Conservation (phyloP, 2,329 filamentous ascomycete species). For the Pseudonectria buxi region DNA sequence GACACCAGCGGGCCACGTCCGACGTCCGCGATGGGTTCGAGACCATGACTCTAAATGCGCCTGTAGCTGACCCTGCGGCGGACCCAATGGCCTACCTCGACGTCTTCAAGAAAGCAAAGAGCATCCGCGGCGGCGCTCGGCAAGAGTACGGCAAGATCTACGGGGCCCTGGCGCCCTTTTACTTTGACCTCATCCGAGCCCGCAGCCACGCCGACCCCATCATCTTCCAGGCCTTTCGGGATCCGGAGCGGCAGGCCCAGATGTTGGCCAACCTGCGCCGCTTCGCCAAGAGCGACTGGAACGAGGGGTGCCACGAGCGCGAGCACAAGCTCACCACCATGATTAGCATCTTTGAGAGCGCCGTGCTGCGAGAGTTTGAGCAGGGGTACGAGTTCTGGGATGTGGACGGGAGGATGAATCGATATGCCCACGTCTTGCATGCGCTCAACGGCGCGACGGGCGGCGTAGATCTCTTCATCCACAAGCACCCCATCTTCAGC, state of each 20-base stretch:
- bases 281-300: slow-evolving; percentile 76
- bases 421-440: slow-evolving; percentile 81
- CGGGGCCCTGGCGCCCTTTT: slow-evolving; percentile 80
- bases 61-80: slow-evolving; percentile 39
- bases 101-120: slow-evolving; percentile 64
- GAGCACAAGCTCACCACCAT: slow-evolving; percentile 68
- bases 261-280: slow-evolving; percentile 75
- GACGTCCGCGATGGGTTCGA: slow-evolving; percentile 65
- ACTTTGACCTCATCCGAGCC: slow-evolving; percentile 69
- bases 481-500: slow-evolving; percentile 78
- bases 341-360: slow-evolving; percentile 79
- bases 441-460: slow-evolving; percentile 73
- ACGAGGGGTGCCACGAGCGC: slow-evolving; percentile 64
- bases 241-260: slow-evolving; percentile 83
- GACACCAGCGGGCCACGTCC: slow-evolving; percentile 29
- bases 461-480: slow-evolving; percentile 77
- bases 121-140: slow-evolving; percentile 75
- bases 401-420: slow-evolving; percentile 78
- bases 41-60: slow-evolving; percentile 54
- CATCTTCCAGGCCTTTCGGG: slow-evolving; percentile 78
- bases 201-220: slow-evolving; percentile 72
- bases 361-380: slow-evolving; percentile 85
- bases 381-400: slow-evolving; percentile 86
- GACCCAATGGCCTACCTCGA: slow-evolving; percentile 61
- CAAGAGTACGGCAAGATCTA: slow-evolving; percentile 90